These are phyloP conservation scores for Kuraishia molischiana DNA, from an alignment of 805 yeast genomes.

Conservation along the genomic window DNA sequence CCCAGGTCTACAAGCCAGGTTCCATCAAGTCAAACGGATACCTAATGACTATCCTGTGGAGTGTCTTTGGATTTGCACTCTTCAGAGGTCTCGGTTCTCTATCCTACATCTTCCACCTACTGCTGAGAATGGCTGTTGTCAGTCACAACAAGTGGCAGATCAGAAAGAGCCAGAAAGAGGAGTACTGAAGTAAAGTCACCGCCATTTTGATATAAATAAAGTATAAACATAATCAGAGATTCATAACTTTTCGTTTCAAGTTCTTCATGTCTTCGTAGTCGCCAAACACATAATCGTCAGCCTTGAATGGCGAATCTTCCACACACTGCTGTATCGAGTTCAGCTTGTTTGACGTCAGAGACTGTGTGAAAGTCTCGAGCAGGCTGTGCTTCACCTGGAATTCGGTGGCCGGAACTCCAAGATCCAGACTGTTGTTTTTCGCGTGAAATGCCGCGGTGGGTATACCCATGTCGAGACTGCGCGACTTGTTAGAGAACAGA, in stretches of 20 bases:
- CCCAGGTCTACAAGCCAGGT: slow-evolving; percentile 69
- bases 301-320: too few relatives aligned
- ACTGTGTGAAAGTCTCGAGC: not conserved
- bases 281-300: slow-evolving; percentile 1
- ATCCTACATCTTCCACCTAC: slow-evolving; percentile 45
- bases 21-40: slow-evolving; percentile 63
- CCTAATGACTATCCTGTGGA: slow-evolving; percentile 79
- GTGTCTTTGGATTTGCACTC: slow-evolving; percentile 77
- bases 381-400: not conserved
- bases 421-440: too few relatives aligned
- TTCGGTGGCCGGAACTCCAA: too few relatives aligned
- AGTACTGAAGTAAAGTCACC: not conserved
- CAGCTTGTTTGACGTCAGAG: not conserved
- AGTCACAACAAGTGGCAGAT: slow-evolving; percentile 21
- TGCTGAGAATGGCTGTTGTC: slow-evolving; percentile 20
- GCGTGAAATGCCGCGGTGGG: too few relatives aligned
- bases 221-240: slow-evolving; percentile 8
- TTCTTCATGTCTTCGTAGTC: slow-evolving; percentile 20
- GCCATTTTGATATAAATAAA: not conserved
- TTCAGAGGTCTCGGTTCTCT: slow-evolving; percentile 80
- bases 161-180: slow-evolving; percentile 2
- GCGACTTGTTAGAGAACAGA: too few relatives aligned
- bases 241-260: slow-evolving; percentile 18
- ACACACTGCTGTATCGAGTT: not conserved
- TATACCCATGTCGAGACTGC: too few relatives aligned